Conservation (phyloP, 2,329 filamentous ascomycete species). For the Byssochlamys sp. region DNA sequence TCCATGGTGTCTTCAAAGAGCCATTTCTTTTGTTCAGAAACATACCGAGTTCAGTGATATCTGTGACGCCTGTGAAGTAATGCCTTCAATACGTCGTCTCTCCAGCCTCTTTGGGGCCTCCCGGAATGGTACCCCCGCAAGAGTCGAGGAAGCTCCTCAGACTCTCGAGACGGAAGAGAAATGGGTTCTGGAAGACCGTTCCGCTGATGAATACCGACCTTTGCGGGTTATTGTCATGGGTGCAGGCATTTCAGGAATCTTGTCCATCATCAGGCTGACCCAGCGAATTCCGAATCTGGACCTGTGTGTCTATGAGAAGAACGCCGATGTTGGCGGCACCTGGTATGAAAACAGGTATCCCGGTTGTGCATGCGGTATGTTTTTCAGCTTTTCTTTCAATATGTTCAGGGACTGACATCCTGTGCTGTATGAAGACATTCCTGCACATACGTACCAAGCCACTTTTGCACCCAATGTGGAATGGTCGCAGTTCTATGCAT, state of each 20-base stretch:
- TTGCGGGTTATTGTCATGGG: slow-evolving; percentile 29
- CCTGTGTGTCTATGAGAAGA: slow-evolving; percentile 26
- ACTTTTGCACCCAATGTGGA: slow-evolving; percentile 40
- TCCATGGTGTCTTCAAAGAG: background rate
- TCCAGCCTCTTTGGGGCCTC: background rate
- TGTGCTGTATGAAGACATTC: slow-evolving; percentile 28
- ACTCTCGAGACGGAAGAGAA: background rate
- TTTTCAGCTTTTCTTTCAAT: slow-evolving; percentile 3
- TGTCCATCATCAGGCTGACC: slow-evolving; percentile 28
- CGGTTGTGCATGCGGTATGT: slow-evolving; percentile 26
- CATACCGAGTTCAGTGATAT: background rate
- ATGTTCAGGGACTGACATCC: slow-evolving; percentile 1
- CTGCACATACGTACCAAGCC: slow-evolving; percentile 42
- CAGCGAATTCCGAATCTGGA: slow-evolving; percentile 30
- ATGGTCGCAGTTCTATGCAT: slow-evolving; percentile 43
- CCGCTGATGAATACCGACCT: slow-evolving; percentile 24
- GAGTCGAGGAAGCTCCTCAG: background rate
- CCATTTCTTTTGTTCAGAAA: background rate
- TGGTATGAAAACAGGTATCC: slow-evolving; percentile 30
- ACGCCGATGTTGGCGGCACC: slow-evolving; percentile 25
- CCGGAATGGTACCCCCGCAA: background rate
- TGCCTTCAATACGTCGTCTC: background rate
- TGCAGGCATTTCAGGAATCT: slow-evolving; percentile 31
- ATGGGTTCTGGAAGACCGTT: slow-evolving; percentile 19
- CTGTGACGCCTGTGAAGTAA: background rate